Conservation (phyloP, 2,329 filamentous ascomycete genomes). For the Dendrostoma leiphaemia region DNA sequence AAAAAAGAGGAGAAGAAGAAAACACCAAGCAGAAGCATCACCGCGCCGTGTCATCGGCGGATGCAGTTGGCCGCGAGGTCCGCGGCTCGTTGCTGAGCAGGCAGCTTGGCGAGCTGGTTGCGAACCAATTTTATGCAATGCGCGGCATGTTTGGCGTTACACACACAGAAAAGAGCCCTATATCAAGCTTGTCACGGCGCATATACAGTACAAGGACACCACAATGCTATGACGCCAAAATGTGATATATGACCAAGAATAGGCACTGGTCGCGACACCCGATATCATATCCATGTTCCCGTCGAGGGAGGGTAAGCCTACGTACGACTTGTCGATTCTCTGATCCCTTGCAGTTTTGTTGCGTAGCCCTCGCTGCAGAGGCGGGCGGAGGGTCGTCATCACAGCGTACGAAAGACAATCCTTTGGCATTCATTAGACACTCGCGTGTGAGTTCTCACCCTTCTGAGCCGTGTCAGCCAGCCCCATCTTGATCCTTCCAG, state of each 20-base stretch:
- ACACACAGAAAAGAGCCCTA: conserved; percentile 5
- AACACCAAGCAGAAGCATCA: background rate
- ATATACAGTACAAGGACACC: conserved; percentile 11
- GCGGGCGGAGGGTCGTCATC: background rate
- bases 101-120: too few species aligned
- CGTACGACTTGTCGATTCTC: conserved; percentile 7
- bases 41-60: background rate
- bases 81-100: too few species aligned
- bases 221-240: conserved; percentile 7
- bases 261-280: conserved; percentile 8
- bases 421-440: background rate
- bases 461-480: background rate
- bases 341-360: conserved; percentile 6
- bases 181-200: conserved; percentile 7
- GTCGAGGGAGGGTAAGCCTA: background rate
- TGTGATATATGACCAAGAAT: conserved; percentile 15
- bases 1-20: background rate
- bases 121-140: too few species aligned
- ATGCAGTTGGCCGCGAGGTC: background rate
- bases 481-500: background rate
- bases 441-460: background rate
- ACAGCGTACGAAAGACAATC: too few species aligned
- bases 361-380: background rate
- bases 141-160: too few species aligned
- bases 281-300: conserved; percentile 2